Evolutionary conservation across 768 basidiomycete species (phyloP).

Genomic region (Coprinopsis cinerea): DNA sequence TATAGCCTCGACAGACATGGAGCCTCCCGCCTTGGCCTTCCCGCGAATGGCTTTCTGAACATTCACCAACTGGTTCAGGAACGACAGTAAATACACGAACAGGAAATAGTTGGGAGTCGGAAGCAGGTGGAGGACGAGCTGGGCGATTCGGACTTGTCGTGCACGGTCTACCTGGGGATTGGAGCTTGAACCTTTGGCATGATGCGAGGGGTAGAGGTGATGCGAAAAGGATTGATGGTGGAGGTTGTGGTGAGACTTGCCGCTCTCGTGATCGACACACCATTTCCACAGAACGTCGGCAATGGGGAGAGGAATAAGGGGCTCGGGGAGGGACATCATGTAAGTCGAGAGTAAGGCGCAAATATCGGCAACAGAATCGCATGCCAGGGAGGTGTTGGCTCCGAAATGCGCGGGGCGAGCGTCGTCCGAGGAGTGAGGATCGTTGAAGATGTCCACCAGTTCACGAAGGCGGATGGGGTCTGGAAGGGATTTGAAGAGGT

Average conservation of each 20-base stretch:
- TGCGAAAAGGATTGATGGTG: background rate
- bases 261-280: slow-evolving; percentile 21
- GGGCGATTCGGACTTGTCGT: slow-evolving; percentile 24
- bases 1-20: slow-evolving; percentile 24
- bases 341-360: slow-evolving; percentile 37
- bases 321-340: slow-evolving; percentile 34
- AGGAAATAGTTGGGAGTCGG: slow-evolving; percentile 37
- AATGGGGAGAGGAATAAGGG: slow-evolving; percentile 22
- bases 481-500: slow-evolving; percentile 28
- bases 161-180: slow-evolving; percentile 15
- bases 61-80: slow-evolving; percentile 36
- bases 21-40: background rate
- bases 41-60: slow-evolving; percentile 16
- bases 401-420: slow-evolving; percentile 16
- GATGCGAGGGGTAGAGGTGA: too few relatives aligned
- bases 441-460: slow-evolving; percentile 33
- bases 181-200: too few relatives aligned
- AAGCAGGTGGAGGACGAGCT: slow-evolving; percentile 35
- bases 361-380: slow-evolving; percentile 33
- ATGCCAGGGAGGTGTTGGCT: slow-evolving; percentile 24
- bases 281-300: slow-evolving; percentile 32
- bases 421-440: slow-evolving; percentile 16
- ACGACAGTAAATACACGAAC: slow-evolving; percentile 39
- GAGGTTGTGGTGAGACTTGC: background rate
- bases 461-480: slow-evolving; percentile 30